Conservation (phyloP, 2,329 filamentous ascomycete species). For the Neonectria ditissima region DNA sequence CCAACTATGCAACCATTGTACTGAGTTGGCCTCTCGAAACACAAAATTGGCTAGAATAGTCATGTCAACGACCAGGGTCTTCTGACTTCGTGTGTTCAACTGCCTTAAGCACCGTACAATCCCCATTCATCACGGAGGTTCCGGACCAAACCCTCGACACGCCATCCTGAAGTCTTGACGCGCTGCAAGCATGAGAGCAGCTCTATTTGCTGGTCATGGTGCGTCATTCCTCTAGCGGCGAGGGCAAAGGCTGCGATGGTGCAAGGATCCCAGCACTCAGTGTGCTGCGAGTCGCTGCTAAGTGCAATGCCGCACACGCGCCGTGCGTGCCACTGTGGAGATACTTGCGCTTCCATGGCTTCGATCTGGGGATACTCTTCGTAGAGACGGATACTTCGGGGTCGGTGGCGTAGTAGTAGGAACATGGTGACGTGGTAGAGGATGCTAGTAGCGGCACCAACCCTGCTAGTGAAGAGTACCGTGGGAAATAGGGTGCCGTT, state of each 20-base stretch:
- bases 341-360: background rate
- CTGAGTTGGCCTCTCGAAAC: too few species aligned
- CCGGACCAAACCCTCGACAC: background rate
- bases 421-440: background rate
- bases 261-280: conserved; percentile 15
- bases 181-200: background rate
- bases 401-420: background rate
- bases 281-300: background rate
- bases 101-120: too few species aligned
- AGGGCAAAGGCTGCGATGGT: conserved; percentile 10
- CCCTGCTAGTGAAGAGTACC: background rate
- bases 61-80: too few species aligned
- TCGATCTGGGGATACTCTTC: background rate
- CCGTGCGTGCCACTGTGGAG: background rate
- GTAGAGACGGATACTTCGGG: background rate
- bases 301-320: conserved; percentile 5
- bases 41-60: too few species aligned
- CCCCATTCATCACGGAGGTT: background rate
- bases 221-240: background rate
- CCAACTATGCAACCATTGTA: background rate
- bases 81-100: too few species aligned
- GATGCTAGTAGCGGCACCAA: background rate
- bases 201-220: background rate
- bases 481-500: background rate
- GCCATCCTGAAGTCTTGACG: background rate